These are phyloP conservation scores for Aurifilum marmelostoma DNA, from an alignment of 2,329 filamentous ascomycete genomes.

Conservation along the genomic window DNA sequence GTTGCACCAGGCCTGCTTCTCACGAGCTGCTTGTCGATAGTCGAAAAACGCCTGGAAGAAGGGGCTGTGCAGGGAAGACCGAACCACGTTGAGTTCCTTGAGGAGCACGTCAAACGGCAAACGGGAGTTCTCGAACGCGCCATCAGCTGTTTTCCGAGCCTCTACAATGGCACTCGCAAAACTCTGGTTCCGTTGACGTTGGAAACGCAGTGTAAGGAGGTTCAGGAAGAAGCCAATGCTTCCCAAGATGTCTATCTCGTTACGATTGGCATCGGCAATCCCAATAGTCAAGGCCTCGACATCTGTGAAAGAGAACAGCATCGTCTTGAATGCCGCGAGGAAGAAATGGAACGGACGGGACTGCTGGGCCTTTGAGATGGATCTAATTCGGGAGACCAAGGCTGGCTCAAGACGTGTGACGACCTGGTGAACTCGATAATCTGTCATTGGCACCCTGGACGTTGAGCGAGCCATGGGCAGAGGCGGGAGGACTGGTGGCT, in stretches of 20 bases:
- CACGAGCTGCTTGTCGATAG: slow-evolving; percentile 36
- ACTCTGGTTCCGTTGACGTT: slow-evolving; percentile 31
- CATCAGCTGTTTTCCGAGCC: slow-evolving; percentile 34
- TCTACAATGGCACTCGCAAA: slow-evolving; percentile 39
- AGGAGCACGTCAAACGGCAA: slow-evolving; percentile 56
- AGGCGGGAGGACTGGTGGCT: not conserved
- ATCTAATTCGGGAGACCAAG: not conserved
- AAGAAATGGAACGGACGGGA: slow-evolving; percentile 49
- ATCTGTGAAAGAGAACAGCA: slow-evolving; percentile 31
- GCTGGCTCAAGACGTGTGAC: not conserved
- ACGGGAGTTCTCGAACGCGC: slow-evolving; percentile 46
- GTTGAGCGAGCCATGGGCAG: not conserved
- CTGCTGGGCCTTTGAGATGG: not conserved
- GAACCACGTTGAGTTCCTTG: slow-evolving; percentile 43
- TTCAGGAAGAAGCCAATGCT: slow-evolving; percentile 54
- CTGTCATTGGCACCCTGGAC: not conserved
- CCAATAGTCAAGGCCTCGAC: slow-evolving; percentile 41
- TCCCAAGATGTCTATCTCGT: slow-evolving; percentile 37
- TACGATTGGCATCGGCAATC: slow-evolving; percentile 49
- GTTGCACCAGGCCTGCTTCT: slow-evolving; percentile 27
- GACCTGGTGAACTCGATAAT: not conserved
- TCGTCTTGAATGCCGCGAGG: slow-evolving; percentile 43
- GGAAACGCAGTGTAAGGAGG: slow-evolving; percentile 49
- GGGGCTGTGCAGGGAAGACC: slow-evolving; percentile 45
- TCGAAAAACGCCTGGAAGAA: slow-evolving; percentile 51